Base-by-base conservation (phyloP, 169 alveolate species). In the Cryptosporidium felis region DNA sequence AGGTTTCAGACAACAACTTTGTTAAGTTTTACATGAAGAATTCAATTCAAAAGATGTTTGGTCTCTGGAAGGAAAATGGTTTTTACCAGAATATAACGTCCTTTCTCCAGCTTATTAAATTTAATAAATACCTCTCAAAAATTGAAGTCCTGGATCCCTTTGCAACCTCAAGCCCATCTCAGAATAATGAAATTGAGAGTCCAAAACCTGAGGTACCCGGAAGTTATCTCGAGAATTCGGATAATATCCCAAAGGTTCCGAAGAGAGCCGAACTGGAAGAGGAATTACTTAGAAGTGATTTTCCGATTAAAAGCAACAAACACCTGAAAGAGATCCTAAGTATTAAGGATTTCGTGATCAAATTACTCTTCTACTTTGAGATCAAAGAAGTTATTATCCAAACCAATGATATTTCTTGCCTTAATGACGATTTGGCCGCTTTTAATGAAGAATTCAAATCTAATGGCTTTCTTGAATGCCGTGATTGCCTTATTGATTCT, bases 1-100 rank as follows among this genome's bases (percentile, higher is more conserved):
- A 53, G 45, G 26, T 40, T 10, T 53, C 67, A 10, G 56, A 49
- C 2, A 49, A 38, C 1, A 53, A 53, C 28, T 38, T 61, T 32
- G 36, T 53, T 16, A 53, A 56, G 28, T 49, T 49, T 18, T 74
- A 49, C 23, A 38, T 74, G 18, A 36, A 49, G 8, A 74, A 38
- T 21, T 49, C 74, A 28, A 56, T 74, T 4, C 74, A 74, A 53
- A 74, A 30, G 47, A 32, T 74, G 53, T 74, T 49, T 34, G 85
- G 85, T 14, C 9, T 74, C 5, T 74, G 85, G 85, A 74, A 42
- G 10, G 85, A 74, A 53, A 74, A 74, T 53, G 85, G 85, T 1
- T 74, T 74, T 56, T 74, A 74, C 46, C 66, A 74, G 59, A 74
- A 49, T 36, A 21, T 74, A 38, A 41, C 58, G 1, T 36, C 42